These are phyloP conservation scores for Rhizophora mangle DNA, from an alignment of 345 rosid species.

Conservation along the genomic window DNA sequence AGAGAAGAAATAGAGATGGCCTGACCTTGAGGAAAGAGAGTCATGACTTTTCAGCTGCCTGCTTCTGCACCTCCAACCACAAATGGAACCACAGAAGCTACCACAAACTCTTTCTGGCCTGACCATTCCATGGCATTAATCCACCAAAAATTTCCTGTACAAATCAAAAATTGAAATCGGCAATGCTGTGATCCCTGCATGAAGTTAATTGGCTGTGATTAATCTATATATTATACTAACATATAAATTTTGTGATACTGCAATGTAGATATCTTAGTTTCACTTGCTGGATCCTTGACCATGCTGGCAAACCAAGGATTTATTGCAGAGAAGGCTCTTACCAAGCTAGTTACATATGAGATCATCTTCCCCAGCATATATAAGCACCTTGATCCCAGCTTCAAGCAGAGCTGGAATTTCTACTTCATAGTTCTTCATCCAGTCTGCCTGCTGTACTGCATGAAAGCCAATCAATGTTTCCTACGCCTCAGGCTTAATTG, in stretches of 20 bases:
- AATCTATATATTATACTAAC: not conserved
- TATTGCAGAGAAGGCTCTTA: conserved; percentile 16
- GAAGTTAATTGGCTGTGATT: not conserved
- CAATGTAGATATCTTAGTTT: too few species aligned
- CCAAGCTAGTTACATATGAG: conserved; percentile 91
- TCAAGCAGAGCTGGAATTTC: conserved; percentile 71
- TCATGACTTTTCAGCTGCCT: conserved; percentile 66
- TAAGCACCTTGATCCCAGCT: conserved; percentile 61
- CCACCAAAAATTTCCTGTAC: conserved; percentile 78
- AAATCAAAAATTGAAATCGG: not conserved
- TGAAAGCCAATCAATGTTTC: conserved; percentile 55
- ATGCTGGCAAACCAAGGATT: too few species aligned
- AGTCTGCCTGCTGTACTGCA: conserved; percentile 57
- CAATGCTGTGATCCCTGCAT: not conserved
- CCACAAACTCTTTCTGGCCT: conserved; percentile 48
- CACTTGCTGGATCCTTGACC: too few species aligned
- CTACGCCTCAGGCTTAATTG: conserved; percentile 34
- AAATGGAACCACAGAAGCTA: conserved; percentile 50
- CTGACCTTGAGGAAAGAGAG: conserved; percentile 72
- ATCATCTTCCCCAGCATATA: conserved; percentile 87
- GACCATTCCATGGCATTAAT: conserved; percentile 74
- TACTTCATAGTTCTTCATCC: conserved; percentile 70
- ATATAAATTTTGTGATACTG: too few species aligned
- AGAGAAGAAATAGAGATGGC: not conserved
- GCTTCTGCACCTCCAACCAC: conserved; percentile 53